phyloP scores from a whole-genome alignment of 1,139 yeast genomes.

The Taphrina communis region DNA sequence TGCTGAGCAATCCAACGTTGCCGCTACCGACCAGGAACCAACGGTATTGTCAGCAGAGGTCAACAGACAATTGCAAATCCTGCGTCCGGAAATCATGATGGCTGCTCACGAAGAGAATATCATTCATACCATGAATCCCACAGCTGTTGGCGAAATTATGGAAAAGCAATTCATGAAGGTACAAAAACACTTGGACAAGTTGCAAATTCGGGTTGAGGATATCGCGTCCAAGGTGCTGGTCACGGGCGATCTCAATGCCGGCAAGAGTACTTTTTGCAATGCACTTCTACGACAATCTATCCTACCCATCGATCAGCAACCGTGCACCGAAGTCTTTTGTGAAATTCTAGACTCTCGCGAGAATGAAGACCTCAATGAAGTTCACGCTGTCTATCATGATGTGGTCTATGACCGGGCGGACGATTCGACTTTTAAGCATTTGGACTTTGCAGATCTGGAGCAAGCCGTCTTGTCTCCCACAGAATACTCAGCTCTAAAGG shows the following conservation, averaged over 20 bases:
- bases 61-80: conserved; percentile 18
- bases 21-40: background rate
- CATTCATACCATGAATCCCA: conserved; percentile 38
- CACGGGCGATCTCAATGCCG: conserved; percentile 96
- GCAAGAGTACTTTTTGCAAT: conserved; percentile 94
- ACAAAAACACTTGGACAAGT: conserved; percentile 66
- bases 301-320: conserved; percentile 96
- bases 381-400: conserved; percentile 84
- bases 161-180: conserved; percentile 36
- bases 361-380: conserved; percentile 80
- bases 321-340: conserved; percentile 95
- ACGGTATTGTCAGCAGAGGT: conserved; percentile 19
- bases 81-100: conserved; percentile 38
- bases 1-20: background rate
- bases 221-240: conserved; percentile 91
- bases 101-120: conserved; percentile 35
- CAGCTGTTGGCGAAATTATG: conserved; percentile 37
- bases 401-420: conserved; percentile 64
- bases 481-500: conserved; percentile 69
- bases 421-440: conserved; percentile 67
- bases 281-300: conserved; percentile 78
- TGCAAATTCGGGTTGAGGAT: conserved; percentile 85
- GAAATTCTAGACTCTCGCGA: conserved; percentile 87
- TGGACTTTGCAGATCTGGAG: conserved; percentile 63
- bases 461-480: conserved; percentile 78